Evolutionary conservation across 306 rosid species (phyloP), one percentile per base, ranked within the genome.

Genomic region (Canavalia gladiata): DNA sequence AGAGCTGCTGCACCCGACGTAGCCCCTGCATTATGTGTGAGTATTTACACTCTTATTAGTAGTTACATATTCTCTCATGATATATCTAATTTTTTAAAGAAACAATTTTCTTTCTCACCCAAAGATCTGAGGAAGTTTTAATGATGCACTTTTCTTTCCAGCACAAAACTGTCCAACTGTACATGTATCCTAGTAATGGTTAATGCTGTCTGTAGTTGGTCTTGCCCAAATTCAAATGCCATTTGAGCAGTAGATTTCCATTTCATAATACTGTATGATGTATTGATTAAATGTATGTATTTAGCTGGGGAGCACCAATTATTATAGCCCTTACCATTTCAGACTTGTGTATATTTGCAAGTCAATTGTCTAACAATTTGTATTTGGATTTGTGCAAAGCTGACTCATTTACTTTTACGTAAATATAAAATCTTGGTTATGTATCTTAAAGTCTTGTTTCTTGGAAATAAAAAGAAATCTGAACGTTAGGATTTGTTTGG

Each of bases 1-100:
- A 75, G 97, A 88, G 85, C 81, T 93, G 67, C 86, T 79, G 54
- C 91, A 75, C 65, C 89, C 78, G 83, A 65, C 86, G 63, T 91
- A 94, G 84, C 85, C 75, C 75, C 81, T 10, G 56, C 80, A 78
- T 56, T 41, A 52, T 79, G 74, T 87, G 87, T 76, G 93, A 88
- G 71, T 66, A 71, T 83, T 9, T 58, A 18, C 68, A 28, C 50
- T 35, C 0, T 2, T 11, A 2, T 8, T 18, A 4, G 10, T 31
- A 69, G 55, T 75, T 81, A 66, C 47, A 31, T 29, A 35, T 35
- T 54, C 37, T 30, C 41, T 62, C 49, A 2, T 57, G 12, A 31
- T 73, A 43, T 81, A 2, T 39, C 25, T 64, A 79, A 25, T 62
- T 59, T 37, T 39, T 9, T 82, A 39, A 30, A 77, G 18, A 66